Conservation (phyloP, 345 rosid genomes). For the Pseudoturritis turrita region DNA sequence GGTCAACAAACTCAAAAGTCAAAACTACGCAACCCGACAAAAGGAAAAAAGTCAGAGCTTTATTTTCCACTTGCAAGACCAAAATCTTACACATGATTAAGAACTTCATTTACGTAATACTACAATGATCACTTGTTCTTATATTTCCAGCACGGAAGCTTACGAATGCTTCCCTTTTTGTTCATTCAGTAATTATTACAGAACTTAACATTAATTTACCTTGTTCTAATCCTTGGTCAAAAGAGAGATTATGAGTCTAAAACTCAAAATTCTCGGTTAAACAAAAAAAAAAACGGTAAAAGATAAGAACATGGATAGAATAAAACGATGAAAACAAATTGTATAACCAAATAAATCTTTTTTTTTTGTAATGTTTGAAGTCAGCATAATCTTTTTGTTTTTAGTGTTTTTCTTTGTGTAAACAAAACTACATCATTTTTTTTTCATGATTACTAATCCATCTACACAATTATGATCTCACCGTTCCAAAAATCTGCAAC, state of each 20-base stretch:
- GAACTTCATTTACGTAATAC: slow-evolving; percentile 10
- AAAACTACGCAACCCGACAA: neutral
- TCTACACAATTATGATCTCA: neutral
- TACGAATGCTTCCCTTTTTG: slow-evolving; percentile 6
- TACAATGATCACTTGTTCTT: slow-evolving; percentile 19
- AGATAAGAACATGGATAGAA: neutral
- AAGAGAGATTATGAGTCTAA: no score
- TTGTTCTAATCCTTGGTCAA: no score
- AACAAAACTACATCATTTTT: neutral
- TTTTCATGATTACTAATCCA: neutral
- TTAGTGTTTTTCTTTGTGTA: neutral
- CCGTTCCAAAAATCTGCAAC: neutral
- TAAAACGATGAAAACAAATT: neutral
- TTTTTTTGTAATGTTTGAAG: neutral
- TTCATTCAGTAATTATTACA: slow-evolving; percentile 4
- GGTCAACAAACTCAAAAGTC: slow-evolving; percentile 11
- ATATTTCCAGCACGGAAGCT: slow-evolving; percentile 12
- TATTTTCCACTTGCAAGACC: neutral
- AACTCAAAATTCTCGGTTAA: no score
- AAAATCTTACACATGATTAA: neutral
- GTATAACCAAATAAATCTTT: neutral
- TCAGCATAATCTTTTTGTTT: neutral
- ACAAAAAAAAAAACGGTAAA: neutral
- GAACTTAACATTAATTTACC: no score
- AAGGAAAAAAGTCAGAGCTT: neutral